These are phyloP conservation scores for Cucurbita moschata DNA, from an alignment of 306 rosid genomes.

Conservation along the genomic window DNA sequence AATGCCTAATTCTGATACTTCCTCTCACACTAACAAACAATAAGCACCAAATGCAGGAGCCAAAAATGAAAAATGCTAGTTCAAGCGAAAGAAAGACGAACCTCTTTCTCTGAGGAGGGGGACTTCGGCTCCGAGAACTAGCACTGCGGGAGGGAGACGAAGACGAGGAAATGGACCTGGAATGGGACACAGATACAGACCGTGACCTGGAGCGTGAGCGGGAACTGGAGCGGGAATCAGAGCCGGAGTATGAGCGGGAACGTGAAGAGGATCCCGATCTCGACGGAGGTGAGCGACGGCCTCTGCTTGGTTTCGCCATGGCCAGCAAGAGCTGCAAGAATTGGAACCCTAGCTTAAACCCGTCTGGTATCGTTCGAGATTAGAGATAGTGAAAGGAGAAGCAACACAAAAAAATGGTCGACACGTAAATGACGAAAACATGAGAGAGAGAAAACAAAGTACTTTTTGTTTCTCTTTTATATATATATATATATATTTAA, in stretches of 20 bases:
- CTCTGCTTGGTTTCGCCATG: constrained; percentile 93
- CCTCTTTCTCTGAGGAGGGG: constrained; percentile 57
- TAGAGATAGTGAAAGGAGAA: background rate
- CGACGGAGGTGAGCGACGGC: constrained; percentile 74
- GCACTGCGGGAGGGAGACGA: constrained; percentile 62
- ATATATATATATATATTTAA: too few species aligned
- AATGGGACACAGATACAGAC: constrained; percentile 43
- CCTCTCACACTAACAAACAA: background rate
- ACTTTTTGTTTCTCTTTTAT: too few species aligned
- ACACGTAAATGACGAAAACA: background rate
- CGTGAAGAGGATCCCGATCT: constrained; percentile 73
- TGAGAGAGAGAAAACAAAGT: background rate
- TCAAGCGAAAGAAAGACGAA: constrained; percentile 5
- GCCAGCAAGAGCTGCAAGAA: constrained; percentile 5
- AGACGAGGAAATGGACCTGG: constrained; percentile 56
- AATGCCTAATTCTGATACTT: background rate
- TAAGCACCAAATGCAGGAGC: background rate
- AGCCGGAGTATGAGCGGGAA: constrained; percentile 41
- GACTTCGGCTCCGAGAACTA: constrained; percentile 59
- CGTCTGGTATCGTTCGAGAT: background rate
- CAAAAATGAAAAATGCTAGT: background rate
- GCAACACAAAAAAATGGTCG: background rate
- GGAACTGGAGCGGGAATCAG: constrained; percentile 42
- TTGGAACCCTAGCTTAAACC: constrained; percentile 69
- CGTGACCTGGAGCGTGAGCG: constrained; percentile 41